These are phyloP conservation scores for Pinus taeda DNA, from an alignment of 75 land plant species.

Conservation along the genomic window DNA sequence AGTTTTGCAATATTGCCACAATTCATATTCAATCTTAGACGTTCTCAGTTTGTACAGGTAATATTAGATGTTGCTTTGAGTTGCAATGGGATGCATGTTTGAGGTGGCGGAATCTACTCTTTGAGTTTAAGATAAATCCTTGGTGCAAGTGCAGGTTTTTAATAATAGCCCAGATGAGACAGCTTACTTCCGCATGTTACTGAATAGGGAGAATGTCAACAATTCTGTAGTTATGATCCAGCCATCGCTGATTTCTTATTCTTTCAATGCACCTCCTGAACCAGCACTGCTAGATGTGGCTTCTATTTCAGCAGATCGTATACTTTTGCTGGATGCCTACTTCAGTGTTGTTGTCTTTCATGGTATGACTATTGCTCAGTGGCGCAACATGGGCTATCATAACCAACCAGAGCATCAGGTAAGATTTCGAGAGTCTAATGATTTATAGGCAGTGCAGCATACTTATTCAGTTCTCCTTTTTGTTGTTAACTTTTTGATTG, in stretches of 20 bases:
- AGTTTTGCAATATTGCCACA: conserved; percentile 87
- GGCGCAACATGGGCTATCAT: conserved; percentile 98
- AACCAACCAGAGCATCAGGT: conserved; percentile 90
- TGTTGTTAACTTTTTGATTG: background rate
- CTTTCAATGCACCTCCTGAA: conserved; percentile 74
- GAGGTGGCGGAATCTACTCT: background rate
- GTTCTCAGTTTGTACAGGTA: conserved; percentile 97
- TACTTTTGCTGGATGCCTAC: conserved; percentile 90
- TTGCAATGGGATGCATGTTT: background rate
- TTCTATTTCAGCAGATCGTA: conserved; percentile 86
- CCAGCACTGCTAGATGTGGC: conserved; percentile 95
- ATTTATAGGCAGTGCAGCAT: background rate
- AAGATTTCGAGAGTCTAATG: background rate
- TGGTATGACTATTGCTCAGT: conserved; percentile 97
- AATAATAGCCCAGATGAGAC: conserved; percentile 99
- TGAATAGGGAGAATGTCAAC: conserved; percentile 80
- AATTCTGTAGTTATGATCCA: conserved; percentile 97
- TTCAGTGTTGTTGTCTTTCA: conserved; percentile 96
- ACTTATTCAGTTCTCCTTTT: background rate
- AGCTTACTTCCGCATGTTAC: conserved; percentile 90
- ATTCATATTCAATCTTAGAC: conserved; percentile 94
- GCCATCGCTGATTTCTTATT: conserved; percentile 86
- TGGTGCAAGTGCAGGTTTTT: conserved; percentile 60
- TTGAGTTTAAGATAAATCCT: background rate
- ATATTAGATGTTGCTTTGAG: background rate